Conservation (phyloP, 2,329 filamentous ascomycete species). For the Aspergillus awamori region DNA sequence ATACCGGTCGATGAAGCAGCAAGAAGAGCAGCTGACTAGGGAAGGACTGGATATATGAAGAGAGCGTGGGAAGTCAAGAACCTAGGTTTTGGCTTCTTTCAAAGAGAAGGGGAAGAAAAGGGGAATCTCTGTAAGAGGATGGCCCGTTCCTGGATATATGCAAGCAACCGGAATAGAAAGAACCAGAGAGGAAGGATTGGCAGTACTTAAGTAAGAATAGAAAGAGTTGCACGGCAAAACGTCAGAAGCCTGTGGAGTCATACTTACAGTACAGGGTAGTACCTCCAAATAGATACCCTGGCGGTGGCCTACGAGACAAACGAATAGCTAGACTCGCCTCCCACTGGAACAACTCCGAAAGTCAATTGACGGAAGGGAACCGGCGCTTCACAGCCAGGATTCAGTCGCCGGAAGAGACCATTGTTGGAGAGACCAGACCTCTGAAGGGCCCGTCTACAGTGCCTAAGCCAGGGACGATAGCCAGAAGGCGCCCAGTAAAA, state of each 20-base stretch:
- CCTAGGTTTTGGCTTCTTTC: not conserved
- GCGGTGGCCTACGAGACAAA: too few relatives aligned
- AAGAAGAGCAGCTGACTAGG: not conserved
- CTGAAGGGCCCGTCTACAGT: not conserved
- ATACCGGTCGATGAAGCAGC: not conserved
- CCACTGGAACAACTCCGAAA: not conserved
- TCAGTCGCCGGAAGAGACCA: too few relatives aligned
- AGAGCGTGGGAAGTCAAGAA: conserved; percentile 5
- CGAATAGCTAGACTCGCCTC: not conserved
- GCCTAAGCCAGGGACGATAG: conserved; percentile 9
- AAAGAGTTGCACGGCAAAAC: not conserved
- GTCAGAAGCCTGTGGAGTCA: not conserved
- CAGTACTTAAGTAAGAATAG: not conserved
- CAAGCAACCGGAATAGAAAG: not conserved
- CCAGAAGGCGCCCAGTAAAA: conserved; percentile 1
- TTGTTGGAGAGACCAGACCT: not conserved
- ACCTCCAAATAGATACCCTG: too few relatives aligned
- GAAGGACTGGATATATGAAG: not conserved
- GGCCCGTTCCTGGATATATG: not conserved
- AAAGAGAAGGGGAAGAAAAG: not conserved
- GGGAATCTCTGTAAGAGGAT: conserved; percentile 3
- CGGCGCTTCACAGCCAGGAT: too few relatives aligned
- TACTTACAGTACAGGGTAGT: not conserved
- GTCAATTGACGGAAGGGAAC: not conserved
- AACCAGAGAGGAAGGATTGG: conserved; percentile 1